Evolutionary conservation across 257 asterid genomes (phyloP).

Genomic region (Capsicum chinense): DNA sequence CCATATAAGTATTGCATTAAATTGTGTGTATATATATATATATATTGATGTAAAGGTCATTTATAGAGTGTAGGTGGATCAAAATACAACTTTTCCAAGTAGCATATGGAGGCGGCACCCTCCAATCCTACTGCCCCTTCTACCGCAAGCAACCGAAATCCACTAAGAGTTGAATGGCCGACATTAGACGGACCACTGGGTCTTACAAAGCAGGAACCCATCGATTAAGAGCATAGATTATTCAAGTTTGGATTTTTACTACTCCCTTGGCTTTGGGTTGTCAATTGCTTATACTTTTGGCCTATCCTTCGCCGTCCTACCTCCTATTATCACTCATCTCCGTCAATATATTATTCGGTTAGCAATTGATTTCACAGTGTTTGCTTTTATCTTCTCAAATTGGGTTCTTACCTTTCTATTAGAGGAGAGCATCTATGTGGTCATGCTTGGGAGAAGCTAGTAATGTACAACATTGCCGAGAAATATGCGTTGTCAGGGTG

Average conservation of each 20-base stretch:
- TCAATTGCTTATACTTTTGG: conserved; percentile 91
- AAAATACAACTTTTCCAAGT: not conserved
- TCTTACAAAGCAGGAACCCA: conserved; percentile 53
- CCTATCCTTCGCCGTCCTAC: conserved; percentile 59
- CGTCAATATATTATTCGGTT: conserved; percentile 61
- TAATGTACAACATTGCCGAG: conserved; percentile 62
- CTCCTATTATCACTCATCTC: conserved; percentile 46
- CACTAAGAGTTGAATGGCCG: too few relatives aligned
- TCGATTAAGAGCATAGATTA: conserved; percentile 73
- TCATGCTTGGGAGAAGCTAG: conserved; percentile 72
- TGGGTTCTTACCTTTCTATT: conserved; percentile 57
- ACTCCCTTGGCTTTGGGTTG: conserved; percentile 81
- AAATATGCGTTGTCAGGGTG: conserved; percentile 51
- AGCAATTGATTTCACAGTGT: conserved; percentile 54
- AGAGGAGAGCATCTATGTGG: conserved; percentile 73
- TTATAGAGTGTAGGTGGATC: not conserved
- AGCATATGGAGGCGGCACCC: not conserved
- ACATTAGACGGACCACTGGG: too few relatives aligned
- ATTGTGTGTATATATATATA: too few relatives aligned
- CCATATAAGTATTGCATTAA: too few relatives aligned
- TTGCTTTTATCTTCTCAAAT: conserved; percentile 46
- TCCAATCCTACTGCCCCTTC: too few relatives aligned
- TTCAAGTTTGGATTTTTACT: conserved; percentile 62
- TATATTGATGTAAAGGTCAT: too few relatives aligned
- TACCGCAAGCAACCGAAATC: too few relatives aligned